Percentiles rank a stretch among this genome's conserved stretches.
phyloP scores from a whole-genome alignment of 1,139 yeast genomes.

The Diutina pseudorugosa region DNA sequence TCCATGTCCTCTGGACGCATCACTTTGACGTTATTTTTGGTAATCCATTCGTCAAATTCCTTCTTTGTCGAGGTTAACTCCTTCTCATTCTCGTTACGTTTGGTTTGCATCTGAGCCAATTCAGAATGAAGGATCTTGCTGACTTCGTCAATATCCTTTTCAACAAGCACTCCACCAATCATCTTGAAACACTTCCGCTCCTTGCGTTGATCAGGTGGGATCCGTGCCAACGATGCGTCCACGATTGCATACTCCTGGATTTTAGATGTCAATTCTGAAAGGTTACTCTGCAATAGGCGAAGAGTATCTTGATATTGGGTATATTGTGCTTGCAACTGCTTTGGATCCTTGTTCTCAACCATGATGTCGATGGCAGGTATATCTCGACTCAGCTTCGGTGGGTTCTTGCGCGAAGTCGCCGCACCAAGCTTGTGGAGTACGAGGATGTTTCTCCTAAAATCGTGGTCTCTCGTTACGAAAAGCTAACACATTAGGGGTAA shows the following conservation, averaged over 20 bases:
- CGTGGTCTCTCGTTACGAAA: no score
- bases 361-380: slow-evolving; percentile 4
- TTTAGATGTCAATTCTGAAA: slow-evolving; percentile 34
- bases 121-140: slow-evolving; percentile 56
- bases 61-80: slow-evolving; percentile 35
- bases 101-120: slow-evolving; percentile 19
- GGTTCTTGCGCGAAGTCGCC: background rate
- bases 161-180: slow-evolving; percentile 89
- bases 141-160: slow-evolving; percentile 70
- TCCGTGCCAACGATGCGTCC: slow-evolving; percentile 36
- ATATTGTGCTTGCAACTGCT: slow-evolving; percentile 44
- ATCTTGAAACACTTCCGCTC: slow-evolving; percentile 80
- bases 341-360: slow-evolving; percentile 19
- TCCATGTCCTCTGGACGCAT: slow-evolving; percentile 14
- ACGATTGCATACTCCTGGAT: slow-evolving; percentile 31
- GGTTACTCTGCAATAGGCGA: slow-evolving; percentile 43
- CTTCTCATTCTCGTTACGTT: slow-evolving; percentile 31
- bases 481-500: no score
- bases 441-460: no score
- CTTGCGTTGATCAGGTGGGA: slow-evolving; percentile 32
- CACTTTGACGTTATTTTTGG: slow-evolving; percentile 52
- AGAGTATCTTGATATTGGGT: slow-evolving; percentile 52
- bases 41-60: slow-evolving; percentile 59
- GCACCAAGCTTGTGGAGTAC: background rate
- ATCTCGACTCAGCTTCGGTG: background rate